Percentiles rank a stretch among this genome's conserved stretches.
Conservation (phyloP, 78 protist species). For the Creolimax fragrantissima region DNA sequence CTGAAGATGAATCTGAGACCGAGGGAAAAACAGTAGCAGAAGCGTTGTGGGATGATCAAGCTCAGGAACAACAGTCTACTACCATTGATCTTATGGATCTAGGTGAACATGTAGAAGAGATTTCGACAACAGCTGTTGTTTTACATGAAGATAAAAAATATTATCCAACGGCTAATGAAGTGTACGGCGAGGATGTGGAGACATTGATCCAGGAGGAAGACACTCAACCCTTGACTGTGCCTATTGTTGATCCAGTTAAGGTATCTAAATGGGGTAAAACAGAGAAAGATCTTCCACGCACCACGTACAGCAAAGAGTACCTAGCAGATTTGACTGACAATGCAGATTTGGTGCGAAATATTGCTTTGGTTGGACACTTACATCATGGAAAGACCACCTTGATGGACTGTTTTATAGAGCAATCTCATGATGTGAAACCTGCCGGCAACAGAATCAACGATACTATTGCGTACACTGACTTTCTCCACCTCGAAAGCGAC, state of each 20-base stretch:
- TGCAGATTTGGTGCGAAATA: slow-evolving; percentile 79
- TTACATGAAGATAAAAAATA: slow-evolving; percentile 96
- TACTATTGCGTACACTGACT: slow-evolving; percentile 76
- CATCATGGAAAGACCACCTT: slow-evolving; percentile 92
- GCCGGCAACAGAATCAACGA: neutral
- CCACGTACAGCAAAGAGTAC: slow-evolving; percentile 29
- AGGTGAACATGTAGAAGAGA: slow-evolving; percentile 3
- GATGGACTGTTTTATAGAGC: slow-evolving; percentile 75
- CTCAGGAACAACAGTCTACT: neutral
- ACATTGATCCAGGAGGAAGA: slow-evolving; percentile 96
- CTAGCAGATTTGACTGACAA: slow-evolving; percentile 41
- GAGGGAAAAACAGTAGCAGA: slow-evolving; percentile 42
- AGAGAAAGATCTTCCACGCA: slow-evolving; percentile 41
- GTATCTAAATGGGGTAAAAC: slow-evolving; percentile 26
- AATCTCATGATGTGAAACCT: slow-evolving; percentile 68
- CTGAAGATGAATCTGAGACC: slow-evolving; percentile 32
- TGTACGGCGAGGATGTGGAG: slow-evolving; percentile 80
- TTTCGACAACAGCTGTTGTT: slow-evolving; percentile 48
- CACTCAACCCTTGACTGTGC: slow-evolving; percentile 81
- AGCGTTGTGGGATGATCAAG: neutral
- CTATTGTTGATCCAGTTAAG: slow-evolving; percentile 86
- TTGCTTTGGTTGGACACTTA: slow-evolving; percentile 76
- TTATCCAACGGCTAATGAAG: slow-evolving; percentile 83
- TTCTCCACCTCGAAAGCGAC: slow-evolving; percentile 81
- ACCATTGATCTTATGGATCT: neutral